Base-by-base conservation (phyloP, 2,329 filamentous ascomycete species). In the Paraphaeosphaeria sporulosa region DNA sequence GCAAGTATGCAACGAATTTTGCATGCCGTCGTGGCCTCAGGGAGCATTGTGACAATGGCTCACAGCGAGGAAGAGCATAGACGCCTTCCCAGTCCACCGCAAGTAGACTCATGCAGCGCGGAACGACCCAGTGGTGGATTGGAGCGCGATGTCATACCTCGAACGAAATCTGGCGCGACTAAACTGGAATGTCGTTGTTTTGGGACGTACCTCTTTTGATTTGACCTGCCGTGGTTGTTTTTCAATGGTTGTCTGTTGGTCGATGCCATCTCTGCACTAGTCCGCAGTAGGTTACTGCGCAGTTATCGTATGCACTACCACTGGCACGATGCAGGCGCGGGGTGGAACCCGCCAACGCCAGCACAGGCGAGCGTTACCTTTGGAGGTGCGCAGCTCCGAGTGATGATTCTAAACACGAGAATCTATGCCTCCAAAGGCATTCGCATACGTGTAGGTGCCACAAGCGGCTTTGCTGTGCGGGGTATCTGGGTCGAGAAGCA, bases 341-440 rank as follows among this genome's bases (percentile, higher is more conserved):
- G n/a, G n/a, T n/a, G n/a, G n/a, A n/a, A n/a, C n/a, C n/a, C n/a
- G n/a, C n/a, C n/a, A n/a, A n/a, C 34, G 49, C 34, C 19, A 38
- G 19, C 49, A 21, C 36, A 27, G 42, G 49, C 34, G 34, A 52
- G 49, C 49, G 49, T 42, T 52, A 52, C 49, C 49, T 52, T 52
- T 52, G 36, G 49, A 52, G 49, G 49, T 52, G 49, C 49, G 12
- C 9, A 30, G 19, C 36, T 42, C 49, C 49, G 49, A 38, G 19
- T 42, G 36, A 30, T 52, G 34, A 27, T 17, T 21, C 15, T 13
- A 9, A 42, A 27, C 34, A 52, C 49, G 34, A 52, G 49, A 42
- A 52, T 27, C 36, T 52, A 52, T 52, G 21, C 49, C 36, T 52
- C 49, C 36, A 40, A 52, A 52, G 49, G 49, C 34, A 27, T 52